Percentiles rank a stretch among this genome's conserved stretches.
phyloP scores from a whole-genome alignment of 495 filamentous ascomycete genomes.

The Thermothielavioides terrestris region DNA sequence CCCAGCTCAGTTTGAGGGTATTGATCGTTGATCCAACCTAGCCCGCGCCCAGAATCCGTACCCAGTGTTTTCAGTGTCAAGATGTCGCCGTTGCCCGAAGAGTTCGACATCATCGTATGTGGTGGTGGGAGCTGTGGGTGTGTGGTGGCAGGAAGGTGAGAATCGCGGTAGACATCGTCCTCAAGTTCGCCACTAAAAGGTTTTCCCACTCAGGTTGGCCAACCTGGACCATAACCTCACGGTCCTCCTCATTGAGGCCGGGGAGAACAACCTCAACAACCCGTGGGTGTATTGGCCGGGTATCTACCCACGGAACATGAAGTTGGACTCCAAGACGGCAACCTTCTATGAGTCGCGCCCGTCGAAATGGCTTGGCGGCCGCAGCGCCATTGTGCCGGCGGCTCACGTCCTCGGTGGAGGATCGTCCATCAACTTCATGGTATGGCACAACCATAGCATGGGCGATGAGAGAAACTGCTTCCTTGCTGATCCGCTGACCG shows the following conservation, averaged over 20 bases:
- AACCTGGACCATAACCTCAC: constrained; percentile 75
- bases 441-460: too few species aligned
- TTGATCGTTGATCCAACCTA: neutral
- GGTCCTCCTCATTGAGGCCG: constrained; percentile 70
- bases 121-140: constrained; percentile 65
- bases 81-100: constrained; percentile 48
- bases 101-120: constrained; percentile 79
- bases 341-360: constrained; percentile 74
- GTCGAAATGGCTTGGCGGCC: constrained; percentile 61
- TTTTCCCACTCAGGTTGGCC: constrained; percentile 46
- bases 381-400: constrained; percentile 68
- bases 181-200: neutral
- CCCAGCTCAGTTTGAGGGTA: too few species aligned
- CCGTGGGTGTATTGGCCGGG: constrained; percentile 74
- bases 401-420: constrained; percentile 72
- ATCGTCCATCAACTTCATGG: constrained; percentile 77
- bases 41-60: neutral
- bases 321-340: constrained; percentile 72
- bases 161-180: neutral
- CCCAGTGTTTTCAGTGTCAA: neutral
- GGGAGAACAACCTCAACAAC: constrained; percentile 74
- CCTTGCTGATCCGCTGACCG: neutral
- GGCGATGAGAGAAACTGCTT: too few species aligned
- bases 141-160: constrained; percentile 67
- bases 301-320: constrained; percentile 54